A percentile compares a stretch with the other conserved stretches of the same genome.
These are phyloP conservation scores for Lanmaoa pseudosensibilis DNA, from an alignment of 768 basidiomycete species.

Conservation along the genomic window DNA sequence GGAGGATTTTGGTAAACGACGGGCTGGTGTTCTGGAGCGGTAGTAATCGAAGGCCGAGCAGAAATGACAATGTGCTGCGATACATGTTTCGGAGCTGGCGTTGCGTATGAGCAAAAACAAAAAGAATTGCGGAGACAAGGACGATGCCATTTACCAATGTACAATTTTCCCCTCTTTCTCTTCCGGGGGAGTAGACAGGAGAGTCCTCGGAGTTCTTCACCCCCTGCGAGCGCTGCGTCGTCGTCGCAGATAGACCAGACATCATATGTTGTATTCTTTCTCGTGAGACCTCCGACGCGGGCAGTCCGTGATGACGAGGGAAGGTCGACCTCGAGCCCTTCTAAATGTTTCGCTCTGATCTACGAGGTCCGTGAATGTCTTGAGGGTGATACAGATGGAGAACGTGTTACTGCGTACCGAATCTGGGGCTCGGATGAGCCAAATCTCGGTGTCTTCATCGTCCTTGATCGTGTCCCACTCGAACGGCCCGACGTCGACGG, in stretches of 20 bases:
- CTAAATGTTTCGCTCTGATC: constrained; percentile 68
- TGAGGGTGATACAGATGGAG: neutral
- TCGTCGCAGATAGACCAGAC: constrained; percentile 61
- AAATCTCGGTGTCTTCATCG: constrained; percentile 61
- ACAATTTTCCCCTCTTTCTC: constrained; percentile 58
- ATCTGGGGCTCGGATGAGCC: constrained; percentile 69
- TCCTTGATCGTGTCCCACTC: constrained; percentile 67
- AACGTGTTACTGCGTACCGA: constrained; percentile 47
- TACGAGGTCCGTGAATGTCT: constrained; percentile 26
- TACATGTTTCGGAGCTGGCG: constrained; percentile 57
- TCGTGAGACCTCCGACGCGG: constrained; percentile 49
- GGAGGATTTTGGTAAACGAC: constrained; percentile 49
- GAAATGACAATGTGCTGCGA: constrained; percentile 58
- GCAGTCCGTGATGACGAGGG: constrained; percentile 41
- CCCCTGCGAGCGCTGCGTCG: constrained; percentile 40
- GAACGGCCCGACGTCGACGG: constrained; percentile 48
- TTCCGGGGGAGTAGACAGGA: constrained; percentile 66
- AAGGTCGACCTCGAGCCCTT: constrained; percentile 48
- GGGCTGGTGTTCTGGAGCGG: constrained; percentile 15
- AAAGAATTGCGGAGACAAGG: constrained; percentile 22
- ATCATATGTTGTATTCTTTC: constrained; percentile 59
- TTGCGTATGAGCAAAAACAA: constrained; percentile 38
- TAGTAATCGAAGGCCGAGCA: constrained; percentile 43
- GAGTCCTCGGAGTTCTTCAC: constrained; percentile 62
- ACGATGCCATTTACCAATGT: constrained; percentile 43